Evolutionary conservation across 306 rosid genomes (phyloP).

Genomic region (Inga laurina): DNA sequence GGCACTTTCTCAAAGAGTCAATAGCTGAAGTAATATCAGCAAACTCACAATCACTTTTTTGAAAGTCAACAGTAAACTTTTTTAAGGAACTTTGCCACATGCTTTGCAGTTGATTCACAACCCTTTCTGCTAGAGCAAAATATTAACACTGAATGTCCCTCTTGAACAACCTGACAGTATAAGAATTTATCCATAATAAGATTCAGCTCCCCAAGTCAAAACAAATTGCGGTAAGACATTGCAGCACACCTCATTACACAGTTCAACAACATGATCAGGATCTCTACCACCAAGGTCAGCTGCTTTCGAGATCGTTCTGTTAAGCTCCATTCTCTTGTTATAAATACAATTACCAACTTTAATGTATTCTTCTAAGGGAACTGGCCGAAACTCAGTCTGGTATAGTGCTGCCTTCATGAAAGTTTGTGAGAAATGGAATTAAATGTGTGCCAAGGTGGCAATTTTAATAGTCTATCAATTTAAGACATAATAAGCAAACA

Average conservation of each 20-base stretch:
- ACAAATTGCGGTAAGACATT: slow-evolving; percentile 29
- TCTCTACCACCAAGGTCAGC: slow-evolving; percentile 89
- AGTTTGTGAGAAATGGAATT: slow-evolving; percentile 37
- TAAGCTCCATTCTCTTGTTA: slow-evolving; percentile 77
- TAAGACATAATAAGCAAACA: slow-evolving; percentile 11
- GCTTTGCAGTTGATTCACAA: slow-evolving; percentile 96
- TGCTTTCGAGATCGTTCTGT: slow-evolving; percentile 68
- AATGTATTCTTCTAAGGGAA: slow-evolving; percentile 92
- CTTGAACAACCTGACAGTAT: slow-evolving; percentile 84
- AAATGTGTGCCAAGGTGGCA: slow-evolving; percentile 16
- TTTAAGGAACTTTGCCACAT: slow-evolving; percentile 77
- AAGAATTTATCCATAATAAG: slow-evolving; percentile 14
- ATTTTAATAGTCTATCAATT: slow-evolving; percentile 21
- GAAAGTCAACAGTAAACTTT: slow-evolving; percentile 50
- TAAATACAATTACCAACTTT: slow-evolving; percentile 86
- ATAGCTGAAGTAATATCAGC: slow-evolving; percentile 68
- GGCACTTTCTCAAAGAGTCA: slow-evolving; percentile 75
- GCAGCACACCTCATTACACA: slow-evolving; percentile 81
- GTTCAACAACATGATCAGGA: slow-evolving; percentile 96
- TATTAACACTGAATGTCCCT: slow-evolving; percentile 90
- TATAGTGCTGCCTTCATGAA: slow-evolving; percentile 88
- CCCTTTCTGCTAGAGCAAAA: slow-evolving; percentile 98
- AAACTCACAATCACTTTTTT: slow-evolving; percentile 57
- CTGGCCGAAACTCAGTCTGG: slow-evolving; percentile 95
- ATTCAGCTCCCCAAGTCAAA: slow-evolving; percentile 28